Conservation (phyloP, 768 basidiomycete genomes). For the Tricholoma flavovirens region DNA sequence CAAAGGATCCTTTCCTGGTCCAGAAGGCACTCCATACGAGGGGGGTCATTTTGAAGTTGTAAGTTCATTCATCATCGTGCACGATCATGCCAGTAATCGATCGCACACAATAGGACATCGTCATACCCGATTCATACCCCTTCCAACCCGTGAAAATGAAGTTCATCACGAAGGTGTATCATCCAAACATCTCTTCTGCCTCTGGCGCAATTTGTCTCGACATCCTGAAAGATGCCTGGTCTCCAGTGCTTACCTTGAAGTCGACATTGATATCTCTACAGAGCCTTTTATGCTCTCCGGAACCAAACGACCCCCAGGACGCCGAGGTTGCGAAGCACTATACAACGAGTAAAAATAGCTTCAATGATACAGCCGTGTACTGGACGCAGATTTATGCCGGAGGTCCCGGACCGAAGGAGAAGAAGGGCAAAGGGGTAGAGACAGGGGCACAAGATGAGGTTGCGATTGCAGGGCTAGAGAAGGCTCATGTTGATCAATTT, state of each 20-base stretch:
- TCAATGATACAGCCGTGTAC: conserved; percentile 88
- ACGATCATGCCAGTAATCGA: conserved; percentile 1
- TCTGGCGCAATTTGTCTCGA: conserved; percentile 95
- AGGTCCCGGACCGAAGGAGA: conserved; percentile 48
- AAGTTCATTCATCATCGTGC: conserved; percentile 27
- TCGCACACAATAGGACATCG: conserved; percentile 66
- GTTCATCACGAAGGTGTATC: conserved; percentile 94
- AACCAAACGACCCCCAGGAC: conserved; percentile 95
- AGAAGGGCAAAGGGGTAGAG: conserved; percentile 34
- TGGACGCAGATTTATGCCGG: conserved; percentile 94
- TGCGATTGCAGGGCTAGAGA: conserved; percentile 78
- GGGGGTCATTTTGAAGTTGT: conserved; percentile 92
- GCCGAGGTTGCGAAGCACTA: conserved; percentile 98
- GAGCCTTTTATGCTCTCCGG: conserved; percentile 86
- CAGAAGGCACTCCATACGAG: conserved; percentile 88
- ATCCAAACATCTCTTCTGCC: conserved; percentile 92
- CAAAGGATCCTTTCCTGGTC: conserved; percentile 86
- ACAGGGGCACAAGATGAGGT: conserved; percentile 47
- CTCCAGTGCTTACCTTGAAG: conserved; percentile 91
- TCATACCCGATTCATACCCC: conserved; percentile 86
- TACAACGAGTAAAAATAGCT: conserved; percentile 79
- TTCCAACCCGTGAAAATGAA: conserved; percentile 98
- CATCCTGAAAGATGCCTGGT: conserved; percentile 87
- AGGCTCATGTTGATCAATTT: conserved; percentile 80
- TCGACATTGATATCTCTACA: conserved; percentile 94